Evolutionary conservation across 192 early-diverging fungal genomes (phyloP), one percentile per base, ranked within the genome.

Genomic region (Backusella morwellensis): DNA sequence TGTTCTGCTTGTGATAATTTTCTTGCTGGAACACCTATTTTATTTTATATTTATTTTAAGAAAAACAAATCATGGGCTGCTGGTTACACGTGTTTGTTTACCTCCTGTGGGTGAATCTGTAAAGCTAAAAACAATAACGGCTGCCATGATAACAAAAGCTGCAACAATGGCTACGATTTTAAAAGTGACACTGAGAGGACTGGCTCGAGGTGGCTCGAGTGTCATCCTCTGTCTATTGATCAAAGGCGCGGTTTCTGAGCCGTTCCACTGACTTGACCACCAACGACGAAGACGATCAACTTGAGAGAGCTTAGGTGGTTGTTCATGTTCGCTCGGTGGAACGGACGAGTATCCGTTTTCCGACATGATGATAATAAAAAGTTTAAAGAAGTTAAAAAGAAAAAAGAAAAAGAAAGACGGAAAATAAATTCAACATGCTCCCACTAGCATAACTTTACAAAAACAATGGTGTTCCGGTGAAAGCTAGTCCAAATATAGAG

Each of bases 171-270:
- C n/a, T 19, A 47, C 42, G 23, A 71, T 71, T 7, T 42, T 40
- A 32, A 71, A 47, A 47, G 26, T 40, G 36, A 47, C 6, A 47
- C 70, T 40, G 6, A 44, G n/a, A 15, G 35, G 7, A 17, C 42
- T 71, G n/a, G 14, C 36, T 41, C 54, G 70, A 38, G 75, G 75
- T 56, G 75, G 75, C n/a, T 77, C 75, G 26, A 77, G 50, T 5
- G 69, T 77, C 75, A 77, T 77, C 26, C 68, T 52, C 17, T 71
- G 54, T 35, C 75, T 35, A 35, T 77, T 70, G 40, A 77, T 71
- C 50, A 77, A 69, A 52, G 75, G 75, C 26, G 68, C 68, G 54
- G 29, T 47, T 54, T 77, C 75, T 6, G 56, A 52, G 9, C 12
- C 23, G n/a, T 34, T 71, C 12, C 40, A 32, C 2, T 71, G 32